A percentile compares a stretch with the other conserved stretches of the same genome.
These are phyloP conservation scores for Noccaea caerulescens DNA, from an alignment of 345 rosid species.

Conservation along the genomic window DNA sequence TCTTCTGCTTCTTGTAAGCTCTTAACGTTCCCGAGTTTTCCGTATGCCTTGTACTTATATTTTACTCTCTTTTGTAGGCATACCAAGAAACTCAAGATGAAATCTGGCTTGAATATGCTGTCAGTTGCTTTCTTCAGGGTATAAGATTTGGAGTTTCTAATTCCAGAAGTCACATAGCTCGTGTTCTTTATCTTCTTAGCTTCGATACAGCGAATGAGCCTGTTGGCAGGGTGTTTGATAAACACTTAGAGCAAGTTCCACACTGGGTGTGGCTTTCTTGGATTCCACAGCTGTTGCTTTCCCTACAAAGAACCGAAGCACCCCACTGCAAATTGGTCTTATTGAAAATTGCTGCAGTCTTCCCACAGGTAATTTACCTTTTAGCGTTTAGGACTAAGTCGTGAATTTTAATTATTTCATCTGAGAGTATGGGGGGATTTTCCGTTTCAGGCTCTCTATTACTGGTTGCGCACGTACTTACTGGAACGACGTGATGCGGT, in stretches of 20 bases:
- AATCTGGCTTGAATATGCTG: constrained; percentile 96
- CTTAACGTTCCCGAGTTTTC: not conserved
- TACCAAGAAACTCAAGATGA: constrained; percentile 84
- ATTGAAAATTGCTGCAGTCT: constrained; percentile 83
- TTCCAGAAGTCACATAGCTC: constrained; percentile 95
- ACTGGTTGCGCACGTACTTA: constrained; percentile 98
- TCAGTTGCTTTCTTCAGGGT: constrained; percentile 99
- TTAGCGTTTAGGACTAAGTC: constrained; percentile 18
- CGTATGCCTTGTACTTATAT: constrained; percentile 23
- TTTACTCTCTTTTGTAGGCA: constrained; percentile 58
- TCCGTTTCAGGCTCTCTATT: constrained; percentile 78
- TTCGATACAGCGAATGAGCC: constrained; percentile 91
- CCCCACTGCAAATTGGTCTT: constrained; percentile 97
- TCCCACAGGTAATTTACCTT: constrained; percentile 70
- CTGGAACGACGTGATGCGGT: constrained; percentile 99
- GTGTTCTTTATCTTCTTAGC: constrained; percentile 94
- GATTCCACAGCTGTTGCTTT: constrained; percentile 95
- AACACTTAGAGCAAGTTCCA: constrained; percentile 91
- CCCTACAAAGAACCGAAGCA: constrained; percentile 98
- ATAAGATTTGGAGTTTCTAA: constrained; percentile 92
- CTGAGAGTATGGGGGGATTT: constrained; percentile 22
- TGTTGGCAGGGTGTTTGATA: constrained; percentile 95
- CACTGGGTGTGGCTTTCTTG: constrained; percentile 99
- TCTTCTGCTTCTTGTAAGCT: constrained; percentile 27
- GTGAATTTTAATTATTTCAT: constrained; percentile 27